phyloP scores from a whole-genome alignment of 202 grass and related monocot species.

The Schoenoplectus triqueter region DNA sequence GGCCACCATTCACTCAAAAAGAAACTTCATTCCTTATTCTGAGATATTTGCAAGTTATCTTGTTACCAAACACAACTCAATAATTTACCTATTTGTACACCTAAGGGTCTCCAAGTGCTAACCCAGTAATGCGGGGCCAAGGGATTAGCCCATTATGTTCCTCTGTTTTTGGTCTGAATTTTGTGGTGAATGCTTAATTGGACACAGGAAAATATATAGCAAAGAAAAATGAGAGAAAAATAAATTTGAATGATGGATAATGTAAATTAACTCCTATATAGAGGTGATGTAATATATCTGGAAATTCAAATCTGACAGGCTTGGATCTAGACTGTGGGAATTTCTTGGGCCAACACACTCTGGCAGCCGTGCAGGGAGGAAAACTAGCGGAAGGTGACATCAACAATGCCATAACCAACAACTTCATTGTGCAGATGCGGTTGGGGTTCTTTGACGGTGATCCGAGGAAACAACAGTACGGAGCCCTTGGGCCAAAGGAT shows the following conservation, averaged over 20 bases:
- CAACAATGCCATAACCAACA: slow-evolving; percentile 82
- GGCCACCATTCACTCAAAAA: not conserved
- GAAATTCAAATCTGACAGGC: slow-evolving; percentile 44
- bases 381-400: slow-evolving; percentile 66
- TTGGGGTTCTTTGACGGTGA: slow-evolving; percentile 95
- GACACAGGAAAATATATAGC: not conserved
- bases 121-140: too few species aligned
- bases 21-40: not conserved
- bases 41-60: not conserved
- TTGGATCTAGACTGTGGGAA: slow-evolving; percentile 88
- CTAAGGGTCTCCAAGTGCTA: not conserved
- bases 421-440: slow-evolving; percentile 76
- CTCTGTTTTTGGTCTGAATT: not conserved
- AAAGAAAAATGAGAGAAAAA: not conserved
- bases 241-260: not conserved
- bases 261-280: not conserved
- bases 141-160: not conserved
- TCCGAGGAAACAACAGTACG: slow-evolving; percentile 67
- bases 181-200: not conserved
- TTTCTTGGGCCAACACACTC: slow-evolving; percentile 70
- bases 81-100: not conserved
- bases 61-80: not conserved
- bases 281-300: not conserved
- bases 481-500: slow-evolving; percentile 66
- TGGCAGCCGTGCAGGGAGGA: slow-evolving; percentile 66